phyloP scores from a whole-genome alignment of 371 early-diverging fungal species.

The Sporodiniella umbellata region DNA sequence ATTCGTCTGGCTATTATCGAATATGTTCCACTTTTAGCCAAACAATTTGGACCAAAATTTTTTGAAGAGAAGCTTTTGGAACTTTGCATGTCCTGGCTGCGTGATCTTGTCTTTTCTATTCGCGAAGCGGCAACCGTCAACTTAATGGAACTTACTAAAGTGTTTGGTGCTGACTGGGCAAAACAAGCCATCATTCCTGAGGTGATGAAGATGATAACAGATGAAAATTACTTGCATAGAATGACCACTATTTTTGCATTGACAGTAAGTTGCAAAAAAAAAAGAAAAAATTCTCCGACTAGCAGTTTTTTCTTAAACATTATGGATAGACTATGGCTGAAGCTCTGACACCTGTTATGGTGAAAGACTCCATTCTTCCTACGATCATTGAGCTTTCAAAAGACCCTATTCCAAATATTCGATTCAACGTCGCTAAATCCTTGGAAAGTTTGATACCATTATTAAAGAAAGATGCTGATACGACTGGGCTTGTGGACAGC shows the following conservation, averaged over 20 bases:
- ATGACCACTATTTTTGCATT: slow-evolving; percentile 97
- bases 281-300: too few species aligned
- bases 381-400: slow-evolving; percentile 78
- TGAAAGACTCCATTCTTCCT: slow-evolving; percentile 88
- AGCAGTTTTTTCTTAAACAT: neutral
- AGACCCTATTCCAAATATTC: slow-evolving; percentile 98
- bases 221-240: slow-evolving; percentile 91
- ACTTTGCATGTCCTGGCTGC: slow-evolving; percentile 96
- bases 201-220: slow-evolving; percentile 84
- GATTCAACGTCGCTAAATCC: slow-evolving; percentile 97
- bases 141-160: slow-evolving; percentile 88
- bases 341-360: slow-evolving; percentile 80
- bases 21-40: slow-evolving; percentile 94
- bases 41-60: slow-evolving; percentile 93
- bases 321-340: slow-evolving; percentile 77
- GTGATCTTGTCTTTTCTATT: slow-evolving; percentile 94
- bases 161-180: slow-evolving; percentile 99
- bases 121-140: slow-evolving; percentile 95
- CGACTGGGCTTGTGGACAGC: slow-evolving; percentile 55
- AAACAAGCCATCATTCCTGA: slow-evolving; percentile 90
- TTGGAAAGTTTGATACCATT: slow-evolving; percentile 84
- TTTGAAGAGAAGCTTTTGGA: slow-evolving; percentile 93
- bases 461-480: slow-evolving; percentile 66
- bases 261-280: too few species aligned
- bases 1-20: slow-evolving; percentile 98